Evolutionary conservation across 2,329 filamentous ascomycete genomes (phyloP).

Genomic region (Emericellopsis atlantica): DNA sequence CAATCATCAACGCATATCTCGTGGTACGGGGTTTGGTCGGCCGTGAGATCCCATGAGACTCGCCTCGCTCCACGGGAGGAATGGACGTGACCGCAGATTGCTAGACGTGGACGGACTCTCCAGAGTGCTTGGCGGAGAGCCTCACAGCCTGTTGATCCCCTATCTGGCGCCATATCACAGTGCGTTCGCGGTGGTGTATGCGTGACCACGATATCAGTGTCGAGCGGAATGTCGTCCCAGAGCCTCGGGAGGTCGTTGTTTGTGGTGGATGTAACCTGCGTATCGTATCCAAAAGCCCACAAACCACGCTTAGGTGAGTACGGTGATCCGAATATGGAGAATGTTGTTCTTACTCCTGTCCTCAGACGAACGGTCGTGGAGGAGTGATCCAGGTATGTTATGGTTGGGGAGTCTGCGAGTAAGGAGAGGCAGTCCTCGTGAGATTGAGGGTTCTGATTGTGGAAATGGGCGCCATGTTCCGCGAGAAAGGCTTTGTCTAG

Average conservation of each 20-base stretch:
- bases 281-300: slow-evolving; percentile 58
- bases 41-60: slow-evolving; percentile 44
- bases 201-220: slow-evolving; percentile 55
- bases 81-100: slow-evolving; percentile 63
- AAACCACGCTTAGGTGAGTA: slow-evolving; percentile 42
- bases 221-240: slow-evolving; percentile 49
- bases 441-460: slow-evolving; percentile 42
- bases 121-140: slow-evolving; percentile 43
- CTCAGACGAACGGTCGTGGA: slow-evolving; percentile 27
- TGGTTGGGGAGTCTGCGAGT: slow-evolving; percentile 36
- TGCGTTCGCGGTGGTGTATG: slow-evolving; percentile 54
- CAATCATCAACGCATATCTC: slow-evolving; percentile 34
- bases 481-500: slow-evolving; percentile 52
- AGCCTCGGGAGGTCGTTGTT: slow-evolving; percentile 19
- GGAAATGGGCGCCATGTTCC: slow-evolving; percentile 37
- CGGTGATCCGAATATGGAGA: slow-evolving; percentile 61
- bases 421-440: slow-evolving; percentile 39
- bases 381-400: slow-evolving; percentile 54
- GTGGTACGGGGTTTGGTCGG: slow-evolving; percentile 24
- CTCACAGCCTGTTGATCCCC: slow-evolving; percentile 43
- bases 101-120: slow-evolving; percentile 48
- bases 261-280: slow-evolving; percentile 8
- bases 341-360: slow-evolving; percentile 34
- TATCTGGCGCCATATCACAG: slow-evolving; percentile 33
- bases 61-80: slow-evolving; percentile 51